These are phyloP conservation scores for Umbilicus rupestris DNA, from an alignment of 164 flowering plant species.

Conservation along the genomic window DNA sequence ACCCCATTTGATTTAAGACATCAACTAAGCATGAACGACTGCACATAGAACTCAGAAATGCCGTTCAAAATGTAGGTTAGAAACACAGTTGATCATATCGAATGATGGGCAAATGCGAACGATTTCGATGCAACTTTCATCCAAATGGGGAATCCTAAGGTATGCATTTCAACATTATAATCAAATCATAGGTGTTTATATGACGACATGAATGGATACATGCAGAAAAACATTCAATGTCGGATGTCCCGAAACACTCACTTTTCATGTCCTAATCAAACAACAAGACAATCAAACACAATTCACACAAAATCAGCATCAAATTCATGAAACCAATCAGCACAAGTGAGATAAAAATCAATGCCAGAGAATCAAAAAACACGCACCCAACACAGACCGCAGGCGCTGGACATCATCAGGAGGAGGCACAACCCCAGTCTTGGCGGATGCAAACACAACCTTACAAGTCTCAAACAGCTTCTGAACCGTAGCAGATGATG, in stretches of 20 bases:
- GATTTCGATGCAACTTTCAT: no score
- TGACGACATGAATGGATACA: not conserved
- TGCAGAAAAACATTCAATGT: not conserved
- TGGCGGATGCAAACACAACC: slow-evolving; percentile 36
- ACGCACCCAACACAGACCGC: slow-evolving; percentile 40
- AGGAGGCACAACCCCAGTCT: slow-evolving; percentile 35
- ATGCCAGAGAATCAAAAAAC: not conserved
- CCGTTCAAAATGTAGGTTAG: not conserved
- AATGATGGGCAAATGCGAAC: no score
- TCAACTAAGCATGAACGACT: not conserved
- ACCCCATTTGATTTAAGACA: not conserved
- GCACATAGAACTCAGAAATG: not conserved
- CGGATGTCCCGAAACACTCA: not conserved
- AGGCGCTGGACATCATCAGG: slow-evolving; percentile 30
- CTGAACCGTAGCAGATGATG: slow-evolving; percentile 28
- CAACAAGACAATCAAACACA: not conserved
- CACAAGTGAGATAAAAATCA: not conserved
- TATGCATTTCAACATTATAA: no score
- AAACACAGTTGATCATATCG: no score
- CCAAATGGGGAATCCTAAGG: no score
- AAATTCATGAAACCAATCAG: slow-evolving; percentile 6
- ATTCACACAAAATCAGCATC: not conserved
- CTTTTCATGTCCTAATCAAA: not conserved
- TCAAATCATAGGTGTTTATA: no score
- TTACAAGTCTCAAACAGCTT: slow-evolving; percentile 42